These are phyloP conservation scores for Dendrocalamus sinicus DNA, from an alignment of 176 grass and related monocot genomes.

Conservation along the genomic window DNA sequence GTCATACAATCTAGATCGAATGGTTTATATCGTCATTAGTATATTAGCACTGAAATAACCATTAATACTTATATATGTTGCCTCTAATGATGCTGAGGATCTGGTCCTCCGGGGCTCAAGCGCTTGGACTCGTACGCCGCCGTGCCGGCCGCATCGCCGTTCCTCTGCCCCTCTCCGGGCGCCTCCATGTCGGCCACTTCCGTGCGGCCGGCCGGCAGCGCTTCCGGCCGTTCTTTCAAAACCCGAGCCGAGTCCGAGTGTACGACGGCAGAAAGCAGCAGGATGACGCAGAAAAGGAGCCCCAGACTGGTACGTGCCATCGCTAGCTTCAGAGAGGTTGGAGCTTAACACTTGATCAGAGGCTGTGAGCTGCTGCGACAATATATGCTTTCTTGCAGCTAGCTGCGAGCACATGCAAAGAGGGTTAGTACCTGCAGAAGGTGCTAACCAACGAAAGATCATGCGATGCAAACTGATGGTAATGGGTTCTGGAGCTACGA, in stretches of 20 bases:
- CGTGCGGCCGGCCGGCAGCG: not conserved
- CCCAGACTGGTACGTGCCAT: constrained; percentile 41
- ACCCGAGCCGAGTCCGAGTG: constrained; percentile 42
- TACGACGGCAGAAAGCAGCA: constrained; percentile 48
- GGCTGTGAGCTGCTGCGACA: constrained; percentile 17
- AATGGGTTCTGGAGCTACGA: constrained; percentile 14
- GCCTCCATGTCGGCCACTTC: constrained; percentile 21
- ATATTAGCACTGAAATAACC: no score
- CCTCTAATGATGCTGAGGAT: constrained; percentile 73
- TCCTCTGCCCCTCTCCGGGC: not conserved
- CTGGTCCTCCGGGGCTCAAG: constrained; percentile 73
- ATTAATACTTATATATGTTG: no score
- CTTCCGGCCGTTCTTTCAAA: constrained; percentile 29
- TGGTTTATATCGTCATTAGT: no score
- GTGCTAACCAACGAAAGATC: not conserved
- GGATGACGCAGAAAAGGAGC: constrained; percentile 37
- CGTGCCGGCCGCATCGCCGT: not conserved
- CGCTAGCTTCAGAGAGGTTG: not conserved
- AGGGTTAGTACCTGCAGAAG: not conserved
- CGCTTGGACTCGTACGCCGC: constrained; percentile 59
- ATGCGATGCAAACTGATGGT: not conserved
- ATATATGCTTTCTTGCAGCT: constrained; percentile 20
- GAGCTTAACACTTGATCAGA: not conserved
- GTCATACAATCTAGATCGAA: no score
- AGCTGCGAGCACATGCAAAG: not conserved